Evolutionary conservation across 192 early-diverging fungal genomes (phyloP), one percentile per base, ranked within the genome.

Genomic region (Podila epicladia): DNA sequence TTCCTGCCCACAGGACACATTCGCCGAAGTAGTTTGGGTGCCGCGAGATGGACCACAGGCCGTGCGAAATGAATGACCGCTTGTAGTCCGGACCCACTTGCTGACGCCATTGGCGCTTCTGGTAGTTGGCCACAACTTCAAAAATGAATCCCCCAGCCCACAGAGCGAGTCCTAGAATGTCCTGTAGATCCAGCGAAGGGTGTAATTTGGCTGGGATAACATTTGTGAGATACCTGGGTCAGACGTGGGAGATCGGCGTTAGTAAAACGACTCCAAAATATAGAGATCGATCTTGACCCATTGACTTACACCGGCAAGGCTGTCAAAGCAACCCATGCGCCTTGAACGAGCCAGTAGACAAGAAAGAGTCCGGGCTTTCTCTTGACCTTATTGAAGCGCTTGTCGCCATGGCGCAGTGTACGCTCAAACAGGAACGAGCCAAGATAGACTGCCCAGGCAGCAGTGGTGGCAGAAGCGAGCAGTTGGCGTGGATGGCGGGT

Each of bases 1-100:
- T 77, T 55, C 70, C 73, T 22, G 65, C 57, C 82, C 82, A 83
- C n/a, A 83, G 48, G 3, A 79, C 28, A 29, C 74, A 77, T 28
- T 83, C 82, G 32, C 82, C 82, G 70, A 83, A 83, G 45, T 83
- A 83, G 17, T 83, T 83, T 29, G 82, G 82, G 51, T 86, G 82
- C 22, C 82, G 28, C 9, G 82, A 82, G 35, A 83, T 24, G 9
- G 77, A 80, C 77, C 73, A 86, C 24, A 85, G 63, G 29, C 71
- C 75, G 13, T 57, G 24, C 1, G 69, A 71, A 24, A 83, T 79
- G 58, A 83, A 74, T 12, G 71, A 75, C 15, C 61, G 72, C 51
- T 85, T 77, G 64, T 84, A 84, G 59, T 82, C 74, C 28, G 55
- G 51, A 19, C 77, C 77, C 17, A 80, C n/a, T 15, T 76, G 74